Evolutionary conservation across 345 rosid genomes (phyloP).

Genomic region (Reutealis trisperma): DNA sequence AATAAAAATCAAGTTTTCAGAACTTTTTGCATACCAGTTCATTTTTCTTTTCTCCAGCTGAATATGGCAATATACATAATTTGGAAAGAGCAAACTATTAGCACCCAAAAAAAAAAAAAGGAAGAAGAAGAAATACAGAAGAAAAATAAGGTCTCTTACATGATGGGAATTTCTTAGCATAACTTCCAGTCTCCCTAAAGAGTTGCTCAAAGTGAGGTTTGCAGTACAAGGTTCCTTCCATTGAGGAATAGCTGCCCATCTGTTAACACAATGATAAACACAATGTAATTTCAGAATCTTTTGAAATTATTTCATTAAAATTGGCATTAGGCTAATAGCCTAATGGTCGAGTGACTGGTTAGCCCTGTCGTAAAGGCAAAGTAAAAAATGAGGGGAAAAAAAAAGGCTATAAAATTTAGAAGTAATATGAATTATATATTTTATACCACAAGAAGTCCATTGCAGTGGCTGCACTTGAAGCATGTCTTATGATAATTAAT

Average conservation of each 20-base stretch:
- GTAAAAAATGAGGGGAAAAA: too few relatives aligned
- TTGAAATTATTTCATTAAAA: too few relatives aligned
- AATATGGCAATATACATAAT: not conserved
- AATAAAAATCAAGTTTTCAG: not conserved
- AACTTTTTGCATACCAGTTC: conserved; percentile 31
- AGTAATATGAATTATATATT: not conserved
- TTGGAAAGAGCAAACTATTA: not conserved
- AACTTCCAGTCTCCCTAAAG: conserved; percentile 62
- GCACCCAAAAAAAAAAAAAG: not conserved
- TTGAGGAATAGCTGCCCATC: conserved; percentile 69
- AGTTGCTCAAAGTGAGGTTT: conserved; percentile 90
- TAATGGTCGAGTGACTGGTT: not conserved
- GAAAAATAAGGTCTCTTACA: conserved; percentile 18
- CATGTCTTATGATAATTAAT: conserved; percentile 78
- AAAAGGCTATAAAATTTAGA: not conserved
- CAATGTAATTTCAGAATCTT: not conserved
- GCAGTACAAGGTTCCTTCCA: conserved; percentile 79
- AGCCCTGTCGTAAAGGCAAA: not conserved
- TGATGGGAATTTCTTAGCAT: conserved; percentile 48
- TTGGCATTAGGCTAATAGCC: too few relatives aligned
- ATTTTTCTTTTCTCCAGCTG: conserved; percentile 50
- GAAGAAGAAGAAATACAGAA: not conserved
- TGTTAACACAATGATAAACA: conserved; percentile 15
- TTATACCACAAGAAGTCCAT: conserved; percentile 64
- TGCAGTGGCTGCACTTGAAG: conserved; percentile 91